Evolutionary conservation across 2,329 filamentous ascomycete species (phyloP), one percentile per base, ranked within the genome.

Genomic region (Diaporthe citrichinensis): DNA sequence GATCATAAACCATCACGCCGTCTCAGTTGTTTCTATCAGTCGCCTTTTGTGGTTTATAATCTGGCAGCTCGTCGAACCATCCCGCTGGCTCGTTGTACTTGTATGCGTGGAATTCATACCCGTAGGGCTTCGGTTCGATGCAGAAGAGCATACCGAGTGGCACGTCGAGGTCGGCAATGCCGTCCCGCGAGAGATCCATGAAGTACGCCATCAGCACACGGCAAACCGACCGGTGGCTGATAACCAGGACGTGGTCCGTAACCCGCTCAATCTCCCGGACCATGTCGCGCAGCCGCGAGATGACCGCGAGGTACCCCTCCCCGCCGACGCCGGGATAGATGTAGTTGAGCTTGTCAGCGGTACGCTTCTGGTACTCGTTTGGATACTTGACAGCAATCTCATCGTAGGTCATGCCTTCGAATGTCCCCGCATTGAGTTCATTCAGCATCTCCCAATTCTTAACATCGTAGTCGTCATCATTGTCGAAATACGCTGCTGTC

Each of bases 231-330:
- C 97, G 94, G 84, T 98, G 97, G 46, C 95, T 95, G 79, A 98
- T 94, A 79, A 99, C 93, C 76, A 98, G 88, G 72, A 98, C 93
- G 84, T 98, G 96, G 81, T 99, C 97, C 41, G 95, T 98, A 88
- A 98, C 98, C 76, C 97, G 94, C 88, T 99, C 97, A 76, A 98
- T 93, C 86, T 99, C 97, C 69, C 98, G 94, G 78, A 99, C 98
- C 87, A 99, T 97, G 78, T 98, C 94, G 72, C 96, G 94, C 49
- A 98, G 90, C 68, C 97, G 94, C 84, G 97, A 98, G 86, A 99
- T 98, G 80, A 99, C 94, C 85, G 98, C 96, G 15, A 99, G 91
- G 81, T 99, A 99, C 41, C 96, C 95, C 84, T 99, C 97, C 71
- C 97, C 97, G 34, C 97, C 97, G 25, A 97, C 94, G 6, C 97